A percentile compares a stretch with the other conserved stretches of the same genome.
Conservation (phyloP, 73 alveolate species). For the Paramecium biaurelia region DNA sequence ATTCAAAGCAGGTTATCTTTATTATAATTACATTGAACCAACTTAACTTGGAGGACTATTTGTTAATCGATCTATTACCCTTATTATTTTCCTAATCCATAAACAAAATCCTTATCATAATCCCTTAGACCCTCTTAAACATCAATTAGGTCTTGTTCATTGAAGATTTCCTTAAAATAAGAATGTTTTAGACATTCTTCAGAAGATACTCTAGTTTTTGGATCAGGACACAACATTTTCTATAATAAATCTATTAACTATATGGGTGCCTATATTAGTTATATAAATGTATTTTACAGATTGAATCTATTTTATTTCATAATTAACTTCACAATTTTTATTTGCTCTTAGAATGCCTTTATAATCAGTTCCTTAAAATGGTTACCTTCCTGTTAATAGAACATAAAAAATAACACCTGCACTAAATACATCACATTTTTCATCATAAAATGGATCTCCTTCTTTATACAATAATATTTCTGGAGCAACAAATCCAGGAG, state of each 20-base stretch:
- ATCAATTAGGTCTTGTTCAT: conserved; percentile 22
- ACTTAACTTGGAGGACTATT: neutral
- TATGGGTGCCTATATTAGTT: neutral
- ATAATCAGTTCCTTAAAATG: conserved; percentile 64
- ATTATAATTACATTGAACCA: conserved; percentile 41
- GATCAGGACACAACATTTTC: conserved; percentile 53
- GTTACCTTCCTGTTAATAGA: conserved; percentile 46
- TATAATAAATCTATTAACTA: conserved; percentile 48
- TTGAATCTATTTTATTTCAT: neutral
- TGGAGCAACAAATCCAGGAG: conserved; percentile 70
- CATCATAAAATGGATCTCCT: conserved; percentile 68
- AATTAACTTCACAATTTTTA: conserved; percentile 57
- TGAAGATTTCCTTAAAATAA: conserved; percentile 22
- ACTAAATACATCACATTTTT: conserved; percentile 61
- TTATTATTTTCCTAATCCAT: conserved; percentile 1
- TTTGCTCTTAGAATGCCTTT: conserved; percentile 59
- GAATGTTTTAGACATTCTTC: conserved; percentile 62
- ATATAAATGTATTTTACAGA: neutral
- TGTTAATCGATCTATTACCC: neutral
- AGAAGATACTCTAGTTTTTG: conserved; percentile 43
- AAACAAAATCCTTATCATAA: conserved; percentile 10
- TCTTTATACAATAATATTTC: conserved; percentile 58
- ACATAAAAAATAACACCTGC: conserved; percentile 63
- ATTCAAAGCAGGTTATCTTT: conserved; percentile 46
- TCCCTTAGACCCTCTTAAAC: neutral